These are phyloP conservation scores for Phytophthora litchii DNA, from an alignment of 352 stramenopile genomes.

Conservation along the genomic window DNA sequence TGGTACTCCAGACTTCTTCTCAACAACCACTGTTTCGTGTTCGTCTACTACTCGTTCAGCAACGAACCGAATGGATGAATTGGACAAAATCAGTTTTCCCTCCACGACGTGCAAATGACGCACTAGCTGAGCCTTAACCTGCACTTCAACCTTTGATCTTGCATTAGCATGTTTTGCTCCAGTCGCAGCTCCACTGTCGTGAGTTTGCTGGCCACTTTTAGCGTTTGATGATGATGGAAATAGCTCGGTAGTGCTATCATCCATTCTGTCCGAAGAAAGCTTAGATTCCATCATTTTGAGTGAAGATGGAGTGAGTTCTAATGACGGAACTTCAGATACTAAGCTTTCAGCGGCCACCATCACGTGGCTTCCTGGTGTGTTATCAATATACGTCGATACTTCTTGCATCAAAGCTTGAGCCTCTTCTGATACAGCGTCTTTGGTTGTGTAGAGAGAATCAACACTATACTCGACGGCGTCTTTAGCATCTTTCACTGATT, in stretches of 20 bases:
- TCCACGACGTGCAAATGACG: slow-evolving; percentile 80
- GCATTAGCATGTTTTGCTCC: slow-evolving; percentile 16
- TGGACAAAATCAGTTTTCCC: slow-evolving; percentile 62
- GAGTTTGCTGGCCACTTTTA: slow-evolving; percentile 10
- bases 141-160: slow-evolving; percentile 35
- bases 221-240: slow-evolving; percentile 25
- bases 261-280: slow-evolving; percentile 15
- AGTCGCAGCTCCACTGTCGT: slow-evolving; percentile 15
- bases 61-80: slow-evolving; percentile 63
- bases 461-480: slow-evolving; percentile 74
- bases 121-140: slow-evolving; percentile 70
- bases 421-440: slow-evolving; percentile 72
- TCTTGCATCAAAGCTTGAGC: slow-evolving; percentile 65
- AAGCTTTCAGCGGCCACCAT: slow-evolving; percentile 11
- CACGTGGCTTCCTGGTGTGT: slow-evolving; percentile 8
- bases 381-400: slow-evolving; percentile 65
- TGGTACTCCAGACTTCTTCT: slow-evolving; percentile 46
- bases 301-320: slow-evolving; percentile 31
- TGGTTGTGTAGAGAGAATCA: slow-evolving; percentile 75
- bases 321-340: slow-evolving; percentile 3
- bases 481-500: slow-evolving; percentile 78
- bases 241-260: slow-evolving; percentile 15
- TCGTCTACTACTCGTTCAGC: slow-evolving; percentile 77
- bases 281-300: slow-evolving; percentile 41
- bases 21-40: slow-evolving; percentile 63